Percentiles rank a stretch among this genome's conserved stretches.
phyloP scores from a whole-genome alignment of 352 stramenopile genomes.

The Globisporangium nunn region DNA sequence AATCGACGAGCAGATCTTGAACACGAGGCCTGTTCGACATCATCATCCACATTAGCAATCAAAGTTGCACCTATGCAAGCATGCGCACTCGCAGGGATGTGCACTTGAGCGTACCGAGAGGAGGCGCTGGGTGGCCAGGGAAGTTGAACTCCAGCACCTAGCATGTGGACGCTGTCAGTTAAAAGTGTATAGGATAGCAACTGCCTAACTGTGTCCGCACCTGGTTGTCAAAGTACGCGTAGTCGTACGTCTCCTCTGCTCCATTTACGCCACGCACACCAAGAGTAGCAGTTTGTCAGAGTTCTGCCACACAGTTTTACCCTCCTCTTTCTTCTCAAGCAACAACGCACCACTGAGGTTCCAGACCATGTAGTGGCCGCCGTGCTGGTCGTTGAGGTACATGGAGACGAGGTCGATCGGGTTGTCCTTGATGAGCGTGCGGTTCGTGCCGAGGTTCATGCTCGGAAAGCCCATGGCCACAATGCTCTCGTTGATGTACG shows the following conservation, averaged over 20 bases:
- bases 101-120: constrained; percentile 56
- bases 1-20: constrained; percentile 96
- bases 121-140: constrained; percentile 93
- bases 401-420: constrained; percentile 89
- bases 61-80: neutral
- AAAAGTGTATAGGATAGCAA: too few species aligned
- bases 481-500: constrained; percentile 85
- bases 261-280: neutral
- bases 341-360: constrained; percentile 85
- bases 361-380: constrained; percentile 97
- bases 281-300: neutral
- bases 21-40: constrained; percentile 67
- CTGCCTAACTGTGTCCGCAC: constrained; percentile 1
- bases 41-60: neutral
- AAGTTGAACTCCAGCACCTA: constrained; percentile 96
- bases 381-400: constrained; percentile 92
- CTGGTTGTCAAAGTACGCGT: constrained; percentile 92
- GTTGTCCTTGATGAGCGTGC: constrained; percentile 78
- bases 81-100: neutral
- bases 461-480: constrained; percentile 90
- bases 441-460: constrained; percentile 75
- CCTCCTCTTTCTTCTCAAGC: too few species aligned
- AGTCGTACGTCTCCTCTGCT: constrained; percentile 95
- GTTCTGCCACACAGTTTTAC: too few species aligned
- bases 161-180: neutral